Conservation (phyloP, 192 early-diverging fungal genomes). For the Coemansia sp. region DNA sequence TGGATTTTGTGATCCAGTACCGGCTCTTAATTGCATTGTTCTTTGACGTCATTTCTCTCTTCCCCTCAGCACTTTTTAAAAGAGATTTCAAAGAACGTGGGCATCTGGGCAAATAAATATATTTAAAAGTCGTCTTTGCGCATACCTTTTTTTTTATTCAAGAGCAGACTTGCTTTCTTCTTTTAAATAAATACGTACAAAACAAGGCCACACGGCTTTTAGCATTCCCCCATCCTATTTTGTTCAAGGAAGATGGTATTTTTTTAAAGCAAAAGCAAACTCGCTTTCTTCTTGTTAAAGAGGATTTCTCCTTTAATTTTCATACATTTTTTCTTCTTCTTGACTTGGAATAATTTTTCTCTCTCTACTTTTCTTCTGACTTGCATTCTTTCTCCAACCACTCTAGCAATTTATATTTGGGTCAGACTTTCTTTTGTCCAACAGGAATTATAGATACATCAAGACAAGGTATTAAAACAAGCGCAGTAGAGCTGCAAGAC, state of each 20-base stretch:
- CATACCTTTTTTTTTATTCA: too few species aligned
- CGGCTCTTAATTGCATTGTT: too few species aligned
- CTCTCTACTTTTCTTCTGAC: not conserved
- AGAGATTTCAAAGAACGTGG: not conserved
- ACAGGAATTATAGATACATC: too few species aligned
- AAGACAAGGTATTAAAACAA: too few species aligned
- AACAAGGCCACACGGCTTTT: too few species aligned
- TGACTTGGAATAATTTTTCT: not conserved
- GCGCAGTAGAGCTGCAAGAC: too few species aligned
- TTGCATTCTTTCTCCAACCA: not conserved
- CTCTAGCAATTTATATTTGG: conserved; percentile 1
- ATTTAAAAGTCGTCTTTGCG: not conserved
- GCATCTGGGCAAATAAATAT: not conserved
- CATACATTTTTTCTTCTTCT: not conserved
- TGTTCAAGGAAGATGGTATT: not conserved
- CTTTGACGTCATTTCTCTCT: too few species aligned
- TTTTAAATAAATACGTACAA: too few species aligned
- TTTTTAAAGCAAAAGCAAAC: not conserved
- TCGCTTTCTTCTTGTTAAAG: too few species aligned
- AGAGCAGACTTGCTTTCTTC: too few species aligned
- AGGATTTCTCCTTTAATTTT: not conserved
- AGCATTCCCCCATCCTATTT: conserved; percentile 1
- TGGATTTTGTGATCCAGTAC: too few species aligned
- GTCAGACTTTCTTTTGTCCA: not conserved
- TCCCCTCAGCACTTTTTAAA: not conserved